Percentiles rank a stretch among this genome's conserved stretches.
Evolutionary conservation across 2,329 filamentous ascomycete genomes (phyloP).

Genomic region (Thielaviopsis ethacetica): DNA sequence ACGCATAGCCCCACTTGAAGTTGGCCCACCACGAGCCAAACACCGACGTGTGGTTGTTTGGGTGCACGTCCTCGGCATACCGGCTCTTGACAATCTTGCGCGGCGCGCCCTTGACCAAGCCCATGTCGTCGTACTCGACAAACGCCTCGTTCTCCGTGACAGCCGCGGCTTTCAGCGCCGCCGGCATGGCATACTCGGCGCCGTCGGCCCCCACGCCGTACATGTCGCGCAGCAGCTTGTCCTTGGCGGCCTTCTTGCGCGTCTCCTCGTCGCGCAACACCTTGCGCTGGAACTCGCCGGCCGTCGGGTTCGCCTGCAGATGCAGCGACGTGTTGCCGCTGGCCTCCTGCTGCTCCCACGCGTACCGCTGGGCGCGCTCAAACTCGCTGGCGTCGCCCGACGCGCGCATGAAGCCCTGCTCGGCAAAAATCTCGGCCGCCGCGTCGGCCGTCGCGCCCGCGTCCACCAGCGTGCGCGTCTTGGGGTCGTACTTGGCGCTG

Average conservation of each 20-base stretch:
- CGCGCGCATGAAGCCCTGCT: slow-evolving; percentile 78
- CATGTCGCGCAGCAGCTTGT: slow-evolving; percentile 59
- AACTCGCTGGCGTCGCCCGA: slow-evolving; percentile 90
- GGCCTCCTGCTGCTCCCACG: slow-evolving; percentile 88
- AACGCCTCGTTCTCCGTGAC: slow-evolving; percentile 73
- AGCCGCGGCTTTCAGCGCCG: slow-evolving; percentile 46
- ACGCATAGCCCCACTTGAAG: slow-evolving; percentile 91
- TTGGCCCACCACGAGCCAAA: slow-evolving; percentile 97
- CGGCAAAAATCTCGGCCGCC: slow-evolving; percentile 68
- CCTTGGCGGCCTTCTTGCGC: slow-evolving; percentile 47
- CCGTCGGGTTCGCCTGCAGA: slow-evolving; percentile 90
- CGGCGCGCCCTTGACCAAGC: slow-evolving; percentile 73
- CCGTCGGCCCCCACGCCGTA: slow-evolving; percentile 60
- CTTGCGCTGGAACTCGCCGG: slow-evolving; percentile 69
- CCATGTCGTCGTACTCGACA: slow-evolving; percentile 86
- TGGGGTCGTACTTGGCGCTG: slow-evolving; percentile 94
- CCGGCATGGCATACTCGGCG: slow-evolving; percentile 14
- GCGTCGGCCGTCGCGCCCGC: slow-evolving; percentile 66
- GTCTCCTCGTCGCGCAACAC: slow-evolving; percentile 62
- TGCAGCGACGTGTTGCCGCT: slow-evolving; percentile 66
- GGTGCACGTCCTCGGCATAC: slow-evolving; percentile 72
- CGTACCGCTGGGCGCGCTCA: slow-evolving; percentile 73
- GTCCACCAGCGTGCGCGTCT: slow-evolving; percentile 82
- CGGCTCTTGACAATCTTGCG: slow-evolving; percentile 70
- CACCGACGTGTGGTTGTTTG: slow-evolving; percentile 82